Conservation (phyloP, 2,329 filamentous ascomycete species). For the Penicillium sp. region DNA sequence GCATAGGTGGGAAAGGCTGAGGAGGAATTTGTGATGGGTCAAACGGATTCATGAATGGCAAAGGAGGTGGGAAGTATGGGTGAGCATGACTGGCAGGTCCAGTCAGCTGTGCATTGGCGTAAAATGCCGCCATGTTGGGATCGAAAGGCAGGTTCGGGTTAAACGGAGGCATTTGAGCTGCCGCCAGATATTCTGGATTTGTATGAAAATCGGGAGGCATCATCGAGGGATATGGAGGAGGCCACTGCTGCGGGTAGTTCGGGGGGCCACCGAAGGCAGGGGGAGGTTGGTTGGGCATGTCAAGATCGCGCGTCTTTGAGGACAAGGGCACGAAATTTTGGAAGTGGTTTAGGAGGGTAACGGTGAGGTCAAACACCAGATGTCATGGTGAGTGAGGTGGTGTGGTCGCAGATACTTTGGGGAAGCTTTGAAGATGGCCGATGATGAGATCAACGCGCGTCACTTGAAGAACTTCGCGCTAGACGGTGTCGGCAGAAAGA, state of each 20-base stretch:
- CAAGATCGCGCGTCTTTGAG: neutral
- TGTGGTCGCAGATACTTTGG: neutral
- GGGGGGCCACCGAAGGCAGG: constrained; percentile 44
- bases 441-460: constrained; percentile 2
- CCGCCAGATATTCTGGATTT: constrained; percentile 24
- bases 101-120: constrained; percentile 32
- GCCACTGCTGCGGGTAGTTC: constrained; percentile 40
- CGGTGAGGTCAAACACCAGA: constrained; percentile 15
- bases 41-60: constrained; percentile 34
- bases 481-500: too few species aligned
- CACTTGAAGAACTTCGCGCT: neutral
- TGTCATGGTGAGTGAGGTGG: constrained; percentile 16
- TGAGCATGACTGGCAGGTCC: constrained; percentile 27
- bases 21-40: constrained; percentile 31
- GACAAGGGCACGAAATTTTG: neutral
- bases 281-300: constrained; percentile 42
- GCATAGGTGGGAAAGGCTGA: constrained; percentile 36
- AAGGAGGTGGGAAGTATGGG: constrained; percentile 29
- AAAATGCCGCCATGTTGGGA: constrained; percentile 25
- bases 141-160: constrained; percentile 16
- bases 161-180: constrained; percentile 21
- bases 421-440: constrained; percentile 1
- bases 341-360: neutral
- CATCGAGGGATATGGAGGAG: constrained; percentile 31
- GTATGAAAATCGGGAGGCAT: constrained; percentile 28